Base-by-base conservation (phyloP, 495 filamentous ascomycete genomes). In the Penicillium robsamsonii region DNA sequence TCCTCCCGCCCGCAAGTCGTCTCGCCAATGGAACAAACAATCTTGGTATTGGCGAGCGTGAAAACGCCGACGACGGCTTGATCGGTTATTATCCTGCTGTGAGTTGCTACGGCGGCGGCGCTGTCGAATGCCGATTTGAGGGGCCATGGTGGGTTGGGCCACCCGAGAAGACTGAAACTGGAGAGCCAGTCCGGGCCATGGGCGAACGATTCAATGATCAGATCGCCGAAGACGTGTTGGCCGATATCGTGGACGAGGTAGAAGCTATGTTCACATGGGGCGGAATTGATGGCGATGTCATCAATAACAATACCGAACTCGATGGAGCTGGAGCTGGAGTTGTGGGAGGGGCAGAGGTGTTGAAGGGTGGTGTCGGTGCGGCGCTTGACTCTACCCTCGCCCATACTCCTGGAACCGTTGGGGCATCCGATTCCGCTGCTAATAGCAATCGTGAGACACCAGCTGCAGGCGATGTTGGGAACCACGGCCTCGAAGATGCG, bases 41-140 rank as follows among this genome's bases (percentile, higher is more conserved):
- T 15, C 76, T 85, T n/a, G 87, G 90, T 46, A 75, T 86, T 3
- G 90, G 89, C 10, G 89, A 89, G 12, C 80, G 95, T 20, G 88
- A 92, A 48, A 79, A 78, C 44, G 84, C 94, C 31, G 95, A 99
- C 64, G 95, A 99, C 63, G 93, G 92, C 24, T 88, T 90, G 77
- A 78, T 96, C 4, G 95, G 95, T 0, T 99, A 99, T 67, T 96
- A 92, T 67, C 95, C 95, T 1, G 91, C 93, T 20, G 84, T 97
- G 17, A 92, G 90, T 58, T 90, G 92, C 33, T 97, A 96, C 67
- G 84, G 88, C 22, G 92, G 92, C 38, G 95, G 93, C 27, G 89
- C 92, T 3, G 92, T 88, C 29, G 87, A 96, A 72, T 83, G 91
- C 51, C 96, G 96, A 64, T 95, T 97, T 63, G 91, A 92, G 5